phyloP scores from a whole-genome alignment of 371 early-diverging fungal species.

The Paraphysoderma sedebokerense region DNA sequence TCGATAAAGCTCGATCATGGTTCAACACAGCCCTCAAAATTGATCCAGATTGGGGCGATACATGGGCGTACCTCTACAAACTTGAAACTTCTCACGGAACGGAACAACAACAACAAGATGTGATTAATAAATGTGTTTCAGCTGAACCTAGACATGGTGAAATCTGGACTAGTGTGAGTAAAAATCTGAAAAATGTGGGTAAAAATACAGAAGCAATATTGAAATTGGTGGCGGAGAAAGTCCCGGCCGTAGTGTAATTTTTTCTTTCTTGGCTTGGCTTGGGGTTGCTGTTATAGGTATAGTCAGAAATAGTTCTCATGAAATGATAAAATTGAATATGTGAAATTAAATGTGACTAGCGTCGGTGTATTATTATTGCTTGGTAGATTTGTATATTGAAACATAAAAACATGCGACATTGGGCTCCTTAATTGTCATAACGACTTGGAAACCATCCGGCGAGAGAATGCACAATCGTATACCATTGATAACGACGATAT shows the following conservation, averaged over 20 bases:
- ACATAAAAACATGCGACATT: too few relatives aligned
- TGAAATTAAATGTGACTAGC: too few relatives aligned
- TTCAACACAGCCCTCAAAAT: constrained; percentile 65
- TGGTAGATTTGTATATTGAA: too few relatives aligned
- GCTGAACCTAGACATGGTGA: constrained; percentile 86
- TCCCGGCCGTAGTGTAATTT: not conserved
- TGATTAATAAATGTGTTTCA: constrained; percentile 47
- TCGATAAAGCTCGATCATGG: constrained; percentile 87
- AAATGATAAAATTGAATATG: too few relatives aligned
- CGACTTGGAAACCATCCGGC: too few relatives aligned
- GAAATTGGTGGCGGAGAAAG: constrained; percentile 30
- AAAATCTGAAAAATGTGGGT: constrained; percentile 51
- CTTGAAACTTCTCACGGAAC: constrained; percentile 72
- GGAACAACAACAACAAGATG: constrained; percentile 28
- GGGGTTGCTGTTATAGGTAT: too few relatives aligned
- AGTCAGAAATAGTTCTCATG: too few relatives aligned
- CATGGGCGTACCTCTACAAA: constrained; percentile 88
- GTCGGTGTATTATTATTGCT: too few relatives aligned
- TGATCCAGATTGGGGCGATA: constrained; percentile 78
- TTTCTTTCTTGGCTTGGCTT: too few relatives aligned
- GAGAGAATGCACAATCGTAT: too few relatives aligned
- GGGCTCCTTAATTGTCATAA: too few relatives aligned
- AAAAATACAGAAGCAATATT: constrained; percentile 45
- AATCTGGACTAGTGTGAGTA: constrained; percentile 61
- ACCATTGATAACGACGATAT: too few relatives aligned